Percentiles rank a stretch among this genome's conserved stretches.
These are phyloP conservation scores for Phaeosphaeriaceae sp. DNA, from an alignment of 2,329 filamentous ascomycete species.

Conservation along the genomic window DNA sequence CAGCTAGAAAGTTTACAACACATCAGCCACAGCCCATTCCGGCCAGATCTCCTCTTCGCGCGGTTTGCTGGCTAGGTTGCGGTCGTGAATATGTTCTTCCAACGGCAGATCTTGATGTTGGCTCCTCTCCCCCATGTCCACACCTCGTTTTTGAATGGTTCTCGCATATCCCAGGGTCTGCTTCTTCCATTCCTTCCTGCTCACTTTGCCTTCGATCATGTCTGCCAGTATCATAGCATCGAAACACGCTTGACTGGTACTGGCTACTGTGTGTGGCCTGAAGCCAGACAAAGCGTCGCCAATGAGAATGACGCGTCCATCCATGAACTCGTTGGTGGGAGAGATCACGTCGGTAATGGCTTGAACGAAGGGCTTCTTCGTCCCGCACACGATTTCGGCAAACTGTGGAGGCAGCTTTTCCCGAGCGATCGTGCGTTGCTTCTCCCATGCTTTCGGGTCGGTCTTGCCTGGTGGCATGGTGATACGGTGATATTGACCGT, in stretches of 20 bases:
- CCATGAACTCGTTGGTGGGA: conserved; percentile 46
- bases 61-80: conserved; percentile 30
- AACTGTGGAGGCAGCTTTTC: conserved; percentile 50
- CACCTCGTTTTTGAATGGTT: conserved; percentile 47
- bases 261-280: conserved; percentile 55
- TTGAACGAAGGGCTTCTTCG: conserved; percentile 54
- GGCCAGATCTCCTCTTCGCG: conserved; percentile 35
- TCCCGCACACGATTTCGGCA: conserved; percentile 51
- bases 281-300: conserved; percentile 58
- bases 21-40: conserved; percentile 25
- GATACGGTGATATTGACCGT: conserved; percentile 50
- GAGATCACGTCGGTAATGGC: conserved; percentile 54
- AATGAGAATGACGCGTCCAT: conserved; percentile 54
- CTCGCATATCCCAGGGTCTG: conserved; percentile 47
- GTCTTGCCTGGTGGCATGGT: conserved; percentile 55
- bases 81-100: conserved; percentile 30
- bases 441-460: conserved; percentile 48
- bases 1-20: background rate
- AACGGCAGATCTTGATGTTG: conserved; percentile 46
- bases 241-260: conserved; percentile 57
- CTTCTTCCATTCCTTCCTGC: conserved; percentile 45
- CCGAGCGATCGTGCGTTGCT: conserved; percentile 42
- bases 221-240: conserved; percentile 52
- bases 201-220: conserved; percentile 49
- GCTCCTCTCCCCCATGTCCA: conserved; percentile 50